Evolutionary conservation across 2,329 filamentous ascomycete species (phyloP), one percentile per base, ranked within the genome.

Genomic region (Monosporascus ibericus): DNA sequence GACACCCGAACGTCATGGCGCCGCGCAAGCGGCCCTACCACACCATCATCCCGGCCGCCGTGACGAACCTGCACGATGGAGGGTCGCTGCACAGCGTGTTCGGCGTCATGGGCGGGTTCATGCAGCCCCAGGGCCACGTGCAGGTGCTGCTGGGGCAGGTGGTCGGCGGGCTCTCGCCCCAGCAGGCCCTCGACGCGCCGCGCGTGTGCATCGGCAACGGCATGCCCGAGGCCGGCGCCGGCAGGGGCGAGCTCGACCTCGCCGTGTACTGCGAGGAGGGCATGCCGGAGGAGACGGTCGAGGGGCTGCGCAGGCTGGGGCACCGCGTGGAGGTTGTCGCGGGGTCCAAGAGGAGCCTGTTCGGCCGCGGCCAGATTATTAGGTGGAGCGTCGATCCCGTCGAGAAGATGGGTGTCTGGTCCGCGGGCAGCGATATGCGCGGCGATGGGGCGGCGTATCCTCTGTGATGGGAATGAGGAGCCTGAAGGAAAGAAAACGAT

Each of bases 41-140:
- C 70, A 99, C 94, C 50, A 97, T 99, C 68, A 99, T 99, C 63
- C 92, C 94, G 0, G 92, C 88, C 0, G 80, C 97, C 69, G 84
- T 92, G 18, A 97, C 94, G 0, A 90, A 94, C 60, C 68, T 82
- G 18, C 72, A 74, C 5, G 90, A 95, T 61, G 82, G 82, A 25
- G 42, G 42, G 11, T 85, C 81, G 48, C 72, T 97, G 52, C 89
- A 96, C 68, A 87, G 84, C 4, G 88, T 95, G 0, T 96, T 92
- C 63, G 94, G 94, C 50, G 92, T 97, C 55, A 97, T 97, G 94
- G 94, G 94, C 49, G 92, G 91, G 2, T 97, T 95, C 72, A 97
- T 97, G 88, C 94, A 99, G 72, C 94, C 94, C 0, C 94, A 97
- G 70, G 94, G 92, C 22, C 94, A 97, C 55, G 86, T 97, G 0